Conservation (phyloP, 1,139 yeast species). For the Pichia sp. region DNA sequence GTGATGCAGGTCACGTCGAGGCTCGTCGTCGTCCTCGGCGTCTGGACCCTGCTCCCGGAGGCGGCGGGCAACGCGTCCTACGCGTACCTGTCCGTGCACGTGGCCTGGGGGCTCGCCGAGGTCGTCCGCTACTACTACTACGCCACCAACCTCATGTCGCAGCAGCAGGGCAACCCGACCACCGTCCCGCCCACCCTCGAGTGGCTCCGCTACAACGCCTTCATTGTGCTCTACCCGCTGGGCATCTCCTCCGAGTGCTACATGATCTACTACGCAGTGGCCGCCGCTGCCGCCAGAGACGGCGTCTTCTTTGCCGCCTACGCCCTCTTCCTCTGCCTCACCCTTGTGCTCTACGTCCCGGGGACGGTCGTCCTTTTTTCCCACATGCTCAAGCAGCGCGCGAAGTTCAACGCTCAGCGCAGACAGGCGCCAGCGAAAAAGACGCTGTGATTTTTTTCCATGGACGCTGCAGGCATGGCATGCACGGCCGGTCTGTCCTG, state of each 20-base stretch:
- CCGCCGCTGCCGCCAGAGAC: conserved; percentile 46
- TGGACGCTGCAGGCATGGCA: too few relatives aligned
- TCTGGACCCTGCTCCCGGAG: conserved; percentile 67
- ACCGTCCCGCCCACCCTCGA: conserved; percentile 57
- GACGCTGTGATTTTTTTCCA: background rate
- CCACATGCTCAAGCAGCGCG: conserved; percentile 85
- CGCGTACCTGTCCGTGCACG: conserved; percentile 60
- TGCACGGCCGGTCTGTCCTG: too few relatives aligned
- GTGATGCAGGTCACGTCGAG: conserved; percentile 83
- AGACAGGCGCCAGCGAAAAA: conserved; percentile 18
- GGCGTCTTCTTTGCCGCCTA: conserved; percentile 4
- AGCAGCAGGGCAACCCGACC: conserved; percentile 23
- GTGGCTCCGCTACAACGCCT: conserved; percentile 78
- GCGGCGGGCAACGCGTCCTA: conserved; percentile 57
- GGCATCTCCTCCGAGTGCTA: conserved; percentile 84
- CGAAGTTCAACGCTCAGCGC: conserved; percentile 46
- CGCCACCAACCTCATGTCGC: conserved; percentile 54
- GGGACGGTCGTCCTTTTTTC: conserved; percentile 81
- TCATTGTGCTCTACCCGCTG: conserved; percentile 78
- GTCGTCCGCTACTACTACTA: conserved; percentile 82
- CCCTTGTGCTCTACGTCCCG: conserved; percentile 68
- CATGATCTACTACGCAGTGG: conserved; percentile 49
- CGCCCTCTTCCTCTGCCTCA: conserved; percentile 13
- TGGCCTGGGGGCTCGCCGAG: conserved; percentile 92
- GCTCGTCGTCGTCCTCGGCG: conserved; percentile 76